Percentiles rank a stretch among this genome's conserved stretches.
phyloP scores from a whole-genome alignment of 345 rosid species.

The Iberis pinnata region DNA sequence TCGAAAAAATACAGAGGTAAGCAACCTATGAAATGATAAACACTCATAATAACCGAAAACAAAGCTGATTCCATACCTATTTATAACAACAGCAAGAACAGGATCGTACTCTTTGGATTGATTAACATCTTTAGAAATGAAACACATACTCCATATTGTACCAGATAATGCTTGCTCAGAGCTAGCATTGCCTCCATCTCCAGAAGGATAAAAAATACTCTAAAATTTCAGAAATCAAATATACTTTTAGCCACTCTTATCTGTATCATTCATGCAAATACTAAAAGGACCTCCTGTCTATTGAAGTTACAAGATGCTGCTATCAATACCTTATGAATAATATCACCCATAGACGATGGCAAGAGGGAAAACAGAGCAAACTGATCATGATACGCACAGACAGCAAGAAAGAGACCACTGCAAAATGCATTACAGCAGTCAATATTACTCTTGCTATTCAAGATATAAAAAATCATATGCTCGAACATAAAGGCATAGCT shows the following conservation, averaged over 20 bases:
- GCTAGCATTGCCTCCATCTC: constrained; percentile 39
- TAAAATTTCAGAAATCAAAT: constrained; percentile 32
- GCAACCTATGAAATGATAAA: constrained; percentile 24
- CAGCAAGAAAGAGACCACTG: constrained; percentile 81
- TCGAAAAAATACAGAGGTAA: constrained; percentile 26
- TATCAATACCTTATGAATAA: constrained; percentile 55
- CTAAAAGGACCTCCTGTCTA: constrained; percentile 2
- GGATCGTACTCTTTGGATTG: constrained; percentile 64
- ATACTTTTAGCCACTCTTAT: constrained; percentile 14
- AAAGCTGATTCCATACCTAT: constrained; percentile 57
- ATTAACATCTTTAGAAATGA: constrained; percentile 51
- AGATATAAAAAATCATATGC: constrained; percentile 1
- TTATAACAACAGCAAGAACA: constrained; percentile 73
- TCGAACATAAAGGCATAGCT: constrained; percentile 14
- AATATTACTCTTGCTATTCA: constrained; percentile 7
- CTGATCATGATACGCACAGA: constrained; percentile 74
- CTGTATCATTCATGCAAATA: background rate
- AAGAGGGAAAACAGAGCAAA: constrained; percentile 81
- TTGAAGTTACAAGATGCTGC: constrained; percentile 24
- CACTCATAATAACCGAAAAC: constrained; percentile 13
- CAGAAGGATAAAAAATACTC: constrained; percentile 76
- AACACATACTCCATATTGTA: constrained; percentile 99
- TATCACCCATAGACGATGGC: constrained; percentile 48
- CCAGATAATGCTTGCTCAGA: constrained; percentile 48
- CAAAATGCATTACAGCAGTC: constrained; percentile 19